Percentiles rank a stretch among this genome's conserved stretches.
phyloP scores from a whole-genome alignment of 163 green algal genomes.

The Scenedesmus sp. region DNA sequence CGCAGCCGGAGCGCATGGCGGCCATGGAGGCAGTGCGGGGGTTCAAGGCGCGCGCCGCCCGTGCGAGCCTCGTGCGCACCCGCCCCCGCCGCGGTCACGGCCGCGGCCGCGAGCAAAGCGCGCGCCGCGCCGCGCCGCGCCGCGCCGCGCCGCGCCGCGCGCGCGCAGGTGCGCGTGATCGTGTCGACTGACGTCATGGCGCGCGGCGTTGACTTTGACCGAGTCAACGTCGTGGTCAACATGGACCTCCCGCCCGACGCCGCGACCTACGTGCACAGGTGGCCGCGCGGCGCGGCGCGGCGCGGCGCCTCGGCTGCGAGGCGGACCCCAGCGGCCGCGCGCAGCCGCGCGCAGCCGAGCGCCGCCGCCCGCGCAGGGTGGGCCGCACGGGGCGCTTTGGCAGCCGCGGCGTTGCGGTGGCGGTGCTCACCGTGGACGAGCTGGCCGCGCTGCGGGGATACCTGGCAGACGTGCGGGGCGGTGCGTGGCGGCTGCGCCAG shows the following conservation, averaged over 20 bases:
- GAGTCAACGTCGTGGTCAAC: conserved; percentile 88
- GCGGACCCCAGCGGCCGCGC: too few species aligned
- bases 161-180: conserved; percentile 79
- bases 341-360: too few species aligned
- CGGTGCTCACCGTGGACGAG: conserved; percentile 65
- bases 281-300: too few species aligned
- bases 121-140: too few species aligned
- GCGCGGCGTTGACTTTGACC: conserved; percentile 86
- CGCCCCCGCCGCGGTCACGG: too few species aligned
- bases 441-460: conserved; percentile 56
- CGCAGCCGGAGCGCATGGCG: conserved; percentile 75
- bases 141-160: neutral
- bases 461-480: conserved; percentile 49
- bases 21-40: conserved; percentile 70
- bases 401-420: conserved; percentile 73
- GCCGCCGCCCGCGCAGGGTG: too few species aligned
- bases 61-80: neutral
- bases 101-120: too few species aligned
- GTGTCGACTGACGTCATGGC: conserved; percentile 91
- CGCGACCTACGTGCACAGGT: conserved; percentile 69
- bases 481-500: conserved; percentile 15
- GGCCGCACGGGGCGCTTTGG: conserved; percentile 86
- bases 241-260: conserved; percentile 77
- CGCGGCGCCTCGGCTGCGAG: too few species aligned
- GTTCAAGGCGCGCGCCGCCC: too few species aligned